Evolutionary conservation across 352 stramenopile genomes (phyloP), one percentile per base, ranked within the genome.

Genomic region (Pythium apleroticum): DNA sequence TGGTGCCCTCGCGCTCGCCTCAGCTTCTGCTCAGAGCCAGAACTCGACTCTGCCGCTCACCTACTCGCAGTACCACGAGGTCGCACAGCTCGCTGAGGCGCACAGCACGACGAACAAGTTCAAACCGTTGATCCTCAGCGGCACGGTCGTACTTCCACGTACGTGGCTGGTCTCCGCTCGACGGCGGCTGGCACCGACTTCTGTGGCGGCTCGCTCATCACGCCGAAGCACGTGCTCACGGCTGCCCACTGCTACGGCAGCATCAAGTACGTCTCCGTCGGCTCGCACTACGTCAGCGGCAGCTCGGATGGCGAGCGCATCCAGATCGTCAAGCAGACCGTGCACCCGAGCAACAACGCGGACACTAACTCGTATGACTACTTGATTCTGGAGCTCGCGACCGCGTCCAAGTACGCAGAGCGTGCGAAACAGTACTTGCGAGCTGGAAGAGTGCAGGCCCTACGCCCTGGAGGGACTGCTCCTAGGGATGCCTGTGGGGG

Each of bases 261-360:
- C 19, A 76, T 81, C 55, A 62, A 69, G 15, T 86, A 77, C 66
- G 78, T 78, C 15, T 74, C 74, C 1, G 68, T 90, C 24, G 82
- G 82, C 27, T 79, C 80, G 60, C 80, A 88, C 70, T 89, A 67
- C 63, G 49, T 78, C 27, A 83, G 67, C 35, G 80, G 80, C 50
- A 71, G 63, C 10, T 25, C 65, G 7, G 72, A 88, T 50, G 75
- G 76, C 14, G 69, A 82, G 61, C 72, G 73, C 52, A 81, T 41
- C 27, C 5, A 5, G 27, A 19, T 56, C 5, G 27, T 10, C 9
- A 56, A 37, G 49, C 4, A 41, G 59, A 60, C 50, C 5, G 37
- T 17, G 8, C 59, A 66, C 59, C 59, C 59, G 28, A 66, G 52
- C 52, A 57, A 59, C 35, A 55, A 50, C 35, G 30, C 60, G 27